Evolutionary conservation across 192 early-diverging fungal genomes (phyloP), one percentile per base, ranked within the genome.

Genomic region (Chytriomyces hyalinus): DNA sequence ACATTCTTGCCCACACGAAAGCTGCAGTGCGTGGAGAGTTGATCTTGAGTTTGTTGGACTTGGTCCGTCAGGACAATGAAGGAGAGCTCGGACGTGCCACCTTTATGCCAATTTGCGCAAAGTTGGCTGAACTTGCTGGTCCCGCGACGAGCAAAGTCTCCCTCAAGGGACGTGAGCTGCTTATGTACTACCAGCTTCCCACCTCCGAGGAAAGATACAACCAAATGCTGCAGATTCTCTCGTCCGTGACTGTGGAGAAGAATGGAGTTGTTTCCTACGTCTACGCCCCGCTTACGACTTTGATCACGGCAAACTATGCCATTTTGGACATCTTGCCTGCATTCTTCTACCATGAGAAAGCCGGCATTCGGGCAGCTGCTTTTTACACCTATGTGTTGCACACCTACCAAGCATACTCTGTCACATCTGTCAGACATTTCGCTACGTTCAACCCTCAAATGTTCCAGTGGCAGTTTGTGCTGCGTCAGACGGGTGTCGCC

Each of bases 331-430:
- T 98, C 22, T 81, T 99, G 67, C 95, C 94, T 74, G 85, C 86
- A 70, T 97, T 99, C 87, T 95, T 99, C 82, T 95, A 95, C 83
- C 92, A 99, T 79, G 81, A 86, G 46, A 91, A 95, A 68, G 82
- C 84, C 24, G 90, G 91, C 67, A 87, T 97, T 64, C 67, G 76
- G 28, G 82, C 95, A 76, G 92, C 94, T 0, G 96, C 97, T 24
- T 88, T 98, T 46, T 96, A 97, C 89, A 95, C 96, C 13, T 99
- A 99, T 80, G 93, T 94, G 67, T 91, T 97, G 68, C 96, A 96
- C 75, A 95, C 97, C 6, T 97, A 98, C 91, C 95, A 98, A 80
- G 95, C 96, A 49, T 99, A 99, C 87, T 90, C 94, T 77, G 91
- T 99, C 61, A 89, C 93, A 49, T 92, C 92, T 67, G 91, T 97